Evolutionary conservation across 2,329 filamentous ascomycete genomes (phyloP), one percentile per base, ranked within the genome.

Genomic region (Ascochyta viciae-villosae): DNA sequence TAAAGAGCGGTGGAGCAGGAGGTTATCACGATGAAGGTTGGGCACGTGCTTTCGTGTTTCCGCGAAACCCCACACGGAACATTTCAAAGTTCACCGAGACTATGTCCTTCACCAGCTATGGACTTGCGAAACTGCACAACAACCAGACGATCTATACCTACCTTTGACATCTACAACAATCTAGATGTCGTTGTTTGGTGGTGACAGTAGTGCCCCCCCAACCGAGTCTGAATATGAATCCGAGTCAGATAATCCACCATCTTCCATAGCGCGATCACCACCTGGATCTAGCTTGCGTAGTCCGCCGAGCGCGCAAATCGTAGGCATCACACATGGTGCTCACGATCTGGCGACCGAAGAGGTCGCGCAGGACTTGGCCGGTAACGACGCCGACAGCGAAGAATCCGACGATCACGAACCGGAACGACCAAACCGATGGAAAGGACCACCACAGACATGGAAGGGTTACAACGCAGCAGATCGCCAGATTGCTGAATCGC

Each of bases 371-470:
- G 31, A 51, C 3, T 22, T 26, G 55, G 19, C n/a, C 24, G 33
- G 41, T 12, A 46, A 59, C 38, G 39, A 59, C 45, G 62, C 50
- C 34, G 59, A 47, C 26, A 66, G 60, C 40, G 65, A 65, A 26
- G 65, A 60, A n/a, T 50, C 51, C 4, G 62, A 64, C 9, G 54
- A 61, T 3, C 54, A 62, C 3, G 27, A 43, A 37, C 57, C 43
- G 7, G 49, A 55, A 37, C 70, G 74, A 33, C 87, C 87, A 9
- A 95, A 95, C 70, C 87, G 86, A 57, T 96, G 89, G 82, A 79
- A 74, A n/a, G 91, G 92, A 1, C 76, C 83, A 1, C 75, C 83
- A 15, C 83, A 83, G 31, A 88, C 87, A 62, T 96, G 92, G 91
- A 80, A 79, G 50, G 67, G 75, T 9, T 77, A 85, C 54, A 91